Evolutionary conservation across 1,284 basidiomycete species (phyloP).

Genomic region (Malassezia pachydermatis): DNA sequence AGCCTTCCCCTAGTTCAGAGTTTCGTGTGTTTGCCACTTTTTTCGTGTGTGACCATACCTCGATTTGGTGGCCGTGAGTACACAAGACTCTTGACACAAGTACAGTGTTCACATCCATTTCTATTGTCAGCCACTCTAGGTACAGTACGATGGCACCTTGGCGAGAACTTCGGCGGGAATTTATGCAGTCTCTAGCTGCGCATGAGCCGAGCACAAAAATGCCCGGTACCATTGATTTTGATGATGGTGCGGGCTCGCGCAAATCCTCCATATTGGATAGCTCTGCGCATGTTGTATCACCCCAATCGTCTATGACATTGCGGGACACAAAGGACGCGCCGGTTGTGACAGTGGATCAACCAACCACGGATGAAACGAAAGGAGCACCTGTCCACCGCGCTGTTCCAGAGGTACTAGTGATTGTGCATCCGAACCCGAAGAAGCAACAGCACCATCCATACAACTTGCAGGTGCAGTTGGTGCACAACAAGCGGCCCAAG

Average conservation of each 20-base stretch:
- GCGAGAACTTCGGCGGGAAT: neutral
- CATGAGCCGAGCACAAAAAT: constrained; percentile 1
- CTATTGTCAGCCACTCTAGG: too few relatives aligned
- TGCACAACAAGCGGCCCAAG: constrained; percentile 46
- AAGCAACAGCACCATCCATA: constrained; percentile 73
- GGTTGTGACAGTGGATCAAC: too few relatives aligned
- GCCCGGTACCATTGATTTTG: constrained; percentile 2
- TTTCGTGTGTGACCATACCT: too few relatives aligned
- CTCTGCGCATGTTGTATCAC: too few relatives aligned
- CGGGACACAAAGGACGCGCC: too few relatives aligned
- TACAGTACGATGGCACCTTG: too few relatives aligned
- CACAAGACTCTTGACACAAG: too few relatives aligned
- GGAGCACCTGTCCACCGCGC: neutral
- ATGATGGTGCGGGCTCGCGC: constrained; percentile 1
- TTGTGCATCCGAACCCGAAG: constrained; percentile 65
- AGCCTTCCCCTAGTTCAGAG: too few relatives aligned
- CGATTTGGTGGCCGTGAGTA: too few relatives aligned
- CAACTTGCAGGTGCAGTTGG: constrained; percentile 85
- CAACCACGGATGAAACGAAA: neutral
- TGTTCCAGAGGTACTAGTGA: constrained; percentile 31
- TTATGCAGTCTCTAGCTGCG: neutral
- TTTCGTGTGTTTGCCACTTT: too few relatives aligned
- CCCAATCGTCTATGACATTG: too few relatives aligned
- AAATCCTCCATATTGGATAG: neutral
- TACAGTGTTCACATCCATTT: too few relatives aligned